These are phyloP conservation scores for Tetrapisispora taiwanensis DNA, from an alignment of 805 yeast genomes.

Conservation along the genomic window DNA sequence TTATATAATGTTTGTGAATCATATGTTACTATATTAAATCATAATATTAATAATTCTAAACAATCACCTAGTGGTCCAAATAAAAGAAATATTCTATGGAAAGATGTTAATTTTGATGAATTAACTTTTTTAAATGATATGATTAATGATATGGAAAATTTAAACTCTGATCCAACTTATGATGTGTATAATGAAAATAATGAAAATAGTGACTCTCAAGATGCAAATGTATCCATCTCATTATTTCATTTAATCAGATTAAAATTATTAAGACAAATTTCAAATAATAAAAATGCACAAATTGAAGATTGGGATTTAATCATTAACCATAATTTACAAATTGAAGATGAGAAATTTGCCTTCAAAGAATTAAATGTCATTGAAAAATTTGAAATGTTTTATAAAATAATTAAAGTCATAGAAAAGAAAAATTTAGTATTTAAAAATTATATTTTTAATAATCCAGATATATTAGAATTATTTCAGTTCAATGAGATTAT, in stretches of 20 bases:
- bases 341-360: not conserved
- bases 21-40: conserved; percentile 8
- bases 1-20: conserved; percentile 27
- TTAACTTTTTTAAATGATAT: conserved; percentile 17
- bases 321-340: conserved; percentile 13
- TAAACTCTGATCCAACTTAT: conserved; percentile 3
- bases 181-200: conserved; percentile 5
- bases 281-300: conserved; percentile 17
- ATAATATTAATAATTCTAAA: not conserved
- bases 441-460: conserved; percentile 21
- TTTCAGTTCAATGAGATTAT: conserved; percentile 20
- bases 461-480: conserved; percentile 6
- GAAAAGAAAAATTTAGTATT: conserved; percentile 23
- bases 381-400: conserved; percentile 22
- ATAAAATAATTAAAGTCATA: conserved; percentile 20
- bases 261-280: conserved; percentile 16
- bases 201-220: not conserved
- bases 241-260: conserved; percentile 13
- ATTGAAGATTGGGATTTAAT: conserved; percentile 21
- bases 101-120: conserved; percentile 25
- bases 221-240: not conserved
- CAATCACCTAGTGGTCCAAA: not conserved
- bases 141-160: conserved; percentile 2
- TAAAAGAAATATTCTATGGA: conserved; percentile 20
- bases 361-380: conserved; percentile 10